These are phyloP conservation scores for Schizonepeta tenuifolia DNA, from an alignment of 257 asterid species.

Conservation along the genomic window DNA sequence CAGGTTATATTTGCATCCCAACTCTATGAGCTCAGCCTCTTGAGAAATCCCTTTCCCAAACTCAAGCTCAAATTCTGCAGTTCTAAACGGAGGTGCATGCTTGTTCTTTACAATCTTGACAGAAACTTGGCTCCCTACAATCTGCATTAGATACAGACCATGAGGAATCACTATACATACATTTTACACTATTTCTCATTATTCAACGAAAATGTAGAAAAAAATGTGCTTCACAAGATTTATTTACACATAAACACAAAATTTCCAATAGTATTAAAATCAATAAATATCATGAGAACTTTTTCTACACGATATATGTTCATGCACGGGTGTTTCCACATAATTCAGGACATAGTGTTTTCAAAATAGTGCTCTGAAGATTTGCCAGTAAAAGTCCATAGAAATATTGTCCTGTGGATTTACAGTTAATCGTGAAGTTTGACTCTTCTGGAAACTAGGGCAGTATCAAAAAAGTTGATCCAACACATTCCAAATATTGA, in stretches of 20 bases:
- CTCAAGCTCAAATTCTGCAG: constrained; percentile 80
- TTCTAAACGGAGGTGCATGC: constrained; percentile 92
- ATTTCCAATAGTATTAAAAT: neutral
- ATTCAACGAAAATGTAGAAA: neutral
- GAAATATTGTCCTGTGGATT: constrained; percentile 1
- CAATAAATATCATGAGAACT: neutral
- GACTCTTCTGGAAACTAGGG: neutral
- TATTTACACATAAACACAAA: neutral
- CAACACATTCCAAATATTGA: constrained; percentile 7
- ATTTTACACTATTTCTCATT: neutral
- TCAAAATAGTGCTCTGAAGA: neutral
- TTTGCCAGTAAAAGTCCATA: neutral
- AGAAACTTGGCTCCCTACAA: constrained; percentile 74
- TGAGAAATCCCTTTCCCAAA: constrained; percentile 87
- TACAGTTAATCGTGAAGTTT: neutral
- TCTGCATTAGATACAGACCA: constrained; percentile 46
- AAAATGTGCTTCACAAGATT: neutral
- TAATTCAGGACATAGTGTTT: neutral
- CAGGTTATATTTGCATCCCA: constrained; percentile 78
- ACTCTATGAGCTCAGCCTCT: constrained; percentile 74
- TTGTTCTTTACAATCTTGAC: constrained; percentile 95
- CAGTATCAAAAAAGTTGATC: neutral
- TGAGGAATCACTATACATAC: neutral
- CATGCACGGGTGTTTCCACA: neutral
- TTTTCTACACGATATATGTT: neutral